Evolutionary conservation across 2,329 filamentous ascomycete species (phyloP).

Genomic region (Plectosphaerella cucumerina): DNA sequence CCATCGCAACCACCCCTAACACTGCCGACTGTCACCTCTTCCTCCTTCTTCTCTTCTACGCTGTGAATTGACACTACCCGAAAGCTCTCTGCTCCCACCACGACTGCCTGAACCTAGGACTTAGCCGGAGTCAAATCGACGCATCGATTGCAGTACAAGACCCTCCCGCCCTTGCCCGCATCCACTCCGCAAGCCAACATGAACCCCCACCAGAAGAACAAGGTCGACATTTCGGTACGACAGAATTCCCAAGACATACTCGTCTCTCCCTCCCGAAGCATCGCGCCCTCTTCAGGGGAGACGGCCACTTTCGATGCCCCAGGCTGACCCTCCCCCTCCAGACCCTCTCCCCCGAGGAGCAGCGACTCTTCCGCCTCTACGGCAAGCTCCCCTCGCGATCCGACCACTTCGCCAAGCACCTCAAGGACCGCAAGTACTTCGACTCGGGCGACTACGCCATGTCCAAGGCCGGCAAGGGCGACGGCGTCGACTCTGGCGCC

Average conservation of each 20-base stretch:
- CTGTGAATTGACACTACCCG: neutral
- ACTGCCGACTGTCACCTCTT: neutral
- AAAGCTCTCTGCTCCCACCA: neutral
- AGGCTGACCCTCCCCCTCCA: slow-evolving; percentile 31
- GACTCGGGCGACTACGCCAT: slow-evolving; percentile 95
- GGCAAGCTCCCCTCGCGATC: slow-evolving; percentile 96
- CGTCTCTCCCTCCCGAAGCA: too few relatives aligned
- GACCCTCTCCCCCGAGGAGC: slow-evolving; percentile 92
- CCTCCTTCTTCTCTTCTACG: neutral
- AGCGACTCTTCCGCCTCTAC: slow-evolving; percentile 93
- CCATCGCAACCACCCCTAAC: neutral
- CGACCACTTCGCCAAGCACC: slow-evolving; percentile 94
- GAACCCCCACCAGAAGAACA: slow-evolving; percentile 98
- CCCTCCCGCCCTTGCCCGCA: neutral
- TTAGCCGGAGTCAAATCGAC: neutral
- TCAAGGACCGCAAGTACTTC: slow-evolving; percentile 99
- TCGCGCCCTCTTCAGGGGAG: too few relatives aligned
- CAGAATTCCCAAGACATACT: too few relatives aligned
- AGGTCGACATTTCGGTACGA: slow-evolving; percentile 91
- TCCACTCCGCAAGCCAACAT: slow-evolving; percentile 43
- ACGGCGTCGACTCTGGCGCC: slow-evolving; percentile 86
- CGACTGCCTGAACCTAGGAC: too few relatives aligned
- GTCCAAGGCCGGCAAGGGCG: slow-evolving; percentile 94
- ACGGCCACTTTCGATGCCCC: too few relatives aligned
- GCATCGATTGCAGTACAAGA: neutral